Conservation (phyloP, 2,329 filamentous ascomycete species). For the Cadophora sp. region DNA sequence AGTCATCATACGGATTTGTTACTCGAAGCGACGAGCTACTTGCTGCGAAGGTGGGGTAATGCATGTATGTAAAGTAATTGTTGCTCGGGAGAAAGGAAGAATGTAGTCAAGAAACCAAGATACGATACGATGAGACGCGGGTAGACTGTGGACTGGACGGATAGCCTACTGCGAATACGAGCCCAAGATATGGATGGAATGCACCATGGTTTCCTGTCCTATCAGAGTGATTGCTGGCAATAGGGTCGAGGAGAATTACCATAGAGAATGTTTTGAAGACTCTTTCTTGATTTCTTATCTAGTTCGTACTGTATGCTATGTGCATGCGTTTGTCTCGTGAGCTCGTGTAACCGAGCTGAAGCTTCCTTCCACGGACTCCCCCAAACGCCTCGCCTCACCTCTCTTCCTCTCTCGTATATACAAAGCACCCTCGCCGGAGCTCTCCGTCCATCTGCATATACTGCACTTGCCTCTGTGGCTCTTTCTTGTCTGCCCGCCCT, state of each 20-base stretch:
- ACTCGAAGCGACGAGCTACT: slow-evolving; percentile 32
- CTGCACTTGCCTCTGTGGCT: not conserved
- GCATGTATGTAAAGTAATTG: not conserved
- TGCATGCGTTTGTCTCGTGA: slow-evolving; percentile 15
- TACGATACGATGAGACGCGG: not conserved
- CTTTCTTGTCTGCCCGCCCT: not conserved
- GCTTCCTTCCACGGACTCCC: not conserved
- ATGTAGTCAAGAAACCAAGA: not conserved
- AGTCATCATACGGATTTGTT: slow-evolving; percentile 36
- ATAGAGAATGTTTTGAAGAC: not conserved
- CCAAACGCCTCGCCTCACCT: not conserved
- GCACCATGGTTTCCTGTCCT: not conserved
- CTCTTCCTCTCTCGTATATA: slow-evolving; percentile 1
- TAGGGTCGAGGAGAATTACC: too few species aligned
- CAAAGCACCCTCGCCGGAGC: not conserved
- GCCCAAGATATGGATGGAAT: not conserved
- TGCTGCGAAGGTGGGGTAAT: slow-evolving; percentile 25
- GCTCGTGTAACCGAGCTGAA: not conserved
- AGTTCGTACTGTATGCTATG: slow-evolving; percentile 11
- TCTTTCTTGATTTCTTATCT: slow-evolving; percentile 9
- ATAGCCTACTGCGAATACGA: slow-evolving; percentile 8
- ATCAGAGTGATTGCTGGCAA: not conserved
- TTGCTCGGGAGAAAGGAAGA: not conserved
- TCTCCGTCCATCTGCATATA: not conserved
- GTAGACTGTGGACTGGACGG: not conserved